A percentile compares a stretch with the other conserved stretches of the same genome.
These are phyloP conservation scores for Thraustochytrium sp. DNA, from an alignment of 352 stramenopile species.

Conservation along the genomic window DNA sequence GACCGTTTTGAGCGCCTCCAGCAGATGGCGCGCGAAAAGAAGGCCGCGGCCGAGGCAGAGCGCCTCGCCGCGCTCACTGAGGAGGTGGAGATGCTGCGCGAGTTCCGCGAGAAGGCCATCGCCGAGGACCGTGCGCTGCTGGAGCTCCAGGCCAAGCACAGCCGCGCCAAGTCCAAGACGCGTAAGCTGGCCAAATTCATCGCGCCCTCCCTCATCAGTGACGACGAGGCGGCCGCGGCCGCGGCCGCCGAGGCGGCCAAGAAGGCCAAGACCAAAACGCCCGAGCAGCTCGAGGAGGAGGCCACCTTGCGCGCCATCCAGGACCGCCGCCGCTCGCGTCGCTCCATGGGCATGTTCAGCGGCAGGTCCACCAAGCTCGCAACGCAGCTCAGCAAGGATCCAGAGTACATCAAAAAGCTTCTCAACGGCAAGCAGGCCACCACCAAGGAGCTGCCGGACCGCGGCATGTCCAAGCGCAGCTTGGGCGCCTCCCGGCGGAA, in stretches of 20 bases:
- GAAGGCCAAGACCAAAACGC: neutral
- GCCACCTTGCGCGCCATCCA: neutral
- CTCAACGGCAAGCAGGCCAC: neutral
- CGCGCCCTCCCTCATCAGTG: neutral
- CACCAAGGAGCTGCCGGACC: neutral
- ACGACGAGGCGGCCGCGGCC: neutral
- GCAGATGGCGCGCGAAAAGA: neutral
- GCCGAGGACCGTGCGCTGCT: neutral
- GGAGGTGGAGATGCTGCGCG: neutral
- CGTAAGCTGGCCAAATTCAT: neutral
- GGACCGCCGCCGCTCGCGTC: neutral
- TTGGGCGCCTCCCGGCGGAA: too few relatives aligned
- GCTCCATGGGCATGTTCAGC: neutral
- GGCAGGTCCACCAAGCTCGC: neutral
- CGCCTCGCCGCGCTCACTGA: neutral
- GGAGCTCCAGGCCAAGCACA: neutral
- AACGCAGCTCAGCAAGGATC: neutral
- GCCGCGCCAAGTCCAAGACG: neutral
- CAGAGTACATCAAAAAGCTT: slow-evolving; percentile 16
- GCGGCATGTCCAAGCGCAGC: neutral
- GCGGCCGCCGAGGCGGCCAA: neutral
- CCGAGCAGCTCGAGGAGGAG: slow-evolving; percentile 3
- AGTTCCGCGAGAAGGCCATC: neutral
- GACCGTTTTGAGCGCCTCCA: slow-evolving; percentile 5
- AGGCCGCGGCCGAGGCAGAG: neutral